phyloP scores from a whole-genome alignment of 2,329 filamentous ascomycete genomes.

The Daldinia sp. region DNA sequence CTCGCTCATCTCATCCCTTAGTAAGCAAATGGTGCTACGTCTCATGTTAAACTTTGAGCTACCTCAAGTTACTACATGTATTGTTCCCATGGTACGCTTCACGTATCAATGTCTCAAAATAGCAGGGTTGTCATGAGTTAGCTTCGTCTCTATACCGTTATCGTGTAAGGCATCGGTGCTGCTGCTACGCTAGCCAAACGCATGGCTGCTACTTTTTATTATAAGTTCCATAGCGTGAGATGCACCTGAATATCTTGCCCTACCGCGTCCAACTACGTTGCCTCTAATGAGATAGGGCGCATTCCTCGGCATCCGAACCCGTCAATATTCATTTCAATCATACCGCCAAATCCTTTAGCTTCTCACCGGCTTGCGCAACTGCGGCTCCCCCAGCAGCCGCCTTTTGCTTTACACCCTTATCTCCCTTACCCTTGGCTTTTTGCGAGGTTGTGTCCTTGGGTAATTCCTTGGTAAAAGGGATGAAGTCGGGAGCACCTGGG shows the following conservation, averaged over 20 bases:
- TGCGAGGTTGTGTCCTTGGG: conserved; percentile 78
- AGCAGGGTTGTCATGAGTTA: neutral
- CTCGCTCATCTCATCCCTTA: neutral
- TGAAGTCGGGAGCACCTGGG: conserved; percentile 87
- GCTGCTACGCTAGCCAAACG: conserved; percentile 17
- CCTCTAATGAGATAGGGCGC: conserved; percentile 4
- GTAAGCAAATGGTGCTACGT: neutral
- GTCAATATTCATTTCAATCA: conserved; percentile 26
- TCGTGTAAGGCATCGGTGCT: neutral
- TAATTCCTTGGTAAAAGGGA: conserved; percentile 88
- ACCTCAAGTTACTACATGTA: neutral
- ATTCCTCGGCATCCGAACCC: conserved; percentile 12
- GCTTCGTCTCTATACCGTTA: conserved; percentile 9
- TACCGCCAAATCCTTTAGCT: conserved; percentile 48
- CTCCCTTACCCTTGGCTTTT: conserved; percentile 60
- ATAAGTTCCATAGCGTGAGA: conserved; percentile 11
- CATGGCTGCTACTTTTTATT: neutral
- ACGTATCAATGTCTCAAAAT: neutral
- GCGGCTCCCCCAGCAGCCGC: conserved; percentile 42
- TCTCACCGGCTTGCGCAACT: conserved; percentile 47
- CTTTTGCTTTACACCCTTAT: conserved; percentile 47
- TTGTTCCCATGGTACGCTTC: neutral
- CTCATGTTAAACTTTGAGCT: neutral
- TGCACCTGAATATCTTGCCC: conserved; percentile 18
- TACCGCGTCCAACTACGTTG: neutral